These are phyloP conservation scores for Rutstroemia sydowiana DNA, from an alignment of 2,329 filamentous ascomycete genomes.

Conservation along the genomic window DNA sequence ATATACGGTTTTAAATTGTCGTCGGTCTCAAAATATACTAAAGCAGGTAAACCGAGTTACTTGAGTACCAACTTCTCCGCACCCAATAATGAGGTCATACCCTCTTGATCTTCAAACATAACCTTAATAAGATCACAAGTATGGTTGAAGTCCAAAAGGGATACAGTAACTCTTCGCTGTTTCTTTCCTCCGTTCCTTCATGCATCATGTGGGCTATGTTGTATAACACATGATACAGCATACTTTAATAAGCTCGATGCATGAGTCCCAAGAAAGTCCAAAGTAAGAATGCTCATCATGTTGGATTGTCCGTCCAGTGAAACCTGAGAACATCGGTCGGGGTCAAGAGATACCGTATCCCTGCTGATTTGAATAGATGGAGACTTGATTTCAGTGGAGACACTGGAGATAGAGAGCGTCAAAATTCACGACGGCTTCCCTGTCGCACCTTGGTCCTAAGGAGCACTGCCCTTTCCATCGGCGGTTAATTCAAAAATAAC, in stretches of 20 bases:
- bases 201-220: slow-evolving; percentile 1
- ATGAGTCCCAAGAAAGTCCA: background rate
- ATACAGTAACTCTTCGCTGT: background rate
- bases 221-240: too few species aligned
- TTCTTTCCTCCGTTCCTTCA: background rate
- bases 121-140: background rate
- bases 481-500: background rate
- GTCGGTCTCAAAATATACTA: too few species aligned
- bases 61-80: background rate
- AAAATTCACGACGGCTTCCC: background rate
- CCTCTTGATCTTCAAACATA: background rate
- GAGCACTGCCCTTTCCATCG: background rate
- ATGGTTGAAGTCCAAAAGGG: background rate
- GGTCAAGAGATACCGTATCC: background rate
- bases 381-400: too few species aligned
- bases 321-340: background rate
- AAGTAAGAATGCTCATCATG: background rate
- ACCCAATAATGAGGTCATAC: slow-evolving; percentile 6
- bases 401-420: too few species aligned
- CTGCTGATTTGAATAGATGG: background rate
- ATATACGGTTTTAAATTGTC: too few species aligned
- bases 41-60: too few species aligned
- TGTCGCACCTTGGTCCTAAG: background rate
- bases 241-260: too few species aligned
- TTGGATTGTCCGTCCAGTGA: background rate